Evolutionary conservation across 495 filamentous ascomycete species (phyloP), one percentile per base, ranked within the genome.

Genomic region (Xylaria telfairii): DNA sequence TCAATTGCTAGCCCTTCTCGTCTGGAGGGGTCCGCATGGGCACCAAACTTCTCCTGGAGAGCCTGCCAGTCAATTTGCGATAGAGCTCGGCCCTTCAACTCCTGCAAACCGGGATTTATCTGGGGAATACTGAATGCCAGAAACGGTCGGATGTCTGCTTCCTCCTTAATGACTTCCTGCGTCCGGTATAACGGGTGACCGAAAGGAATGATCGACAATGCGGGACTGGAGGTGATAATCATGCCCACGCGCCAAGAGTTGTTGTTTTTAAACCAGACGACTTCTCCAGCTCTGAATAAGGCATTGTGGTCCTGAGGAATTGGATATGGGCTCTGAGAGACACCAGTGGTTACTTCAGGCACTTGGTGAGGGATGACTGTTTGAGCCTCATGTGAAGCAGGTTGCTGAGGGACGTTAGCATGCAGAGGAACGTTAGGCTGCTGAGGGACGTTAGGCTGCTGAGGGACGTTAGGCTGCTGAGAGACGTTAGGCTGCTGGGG

Each of bases 121-220:
- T 72, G 63, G 0, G 83, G 83, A 0, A 85, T 79, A 61, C 81
- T 84, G 39, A 82, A 85, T 4, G 83, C 83, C 9, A 84, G 75
- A 70, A 85, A 85, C 0, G 83, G 83, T 3, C 83, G 80, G 78
- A 84, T 80, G n/a, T 81, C 78, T 0, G 51, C 60, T 67, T 78
- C 79, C 1, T 73, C 73, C 30, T 78, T 81, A 28, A 70, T 44
- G 5, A 82, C 53, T 21, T 63, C 68, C 10, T 68, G 61, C 39
- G 81, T 54, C 21, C 30, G 37, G 39, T 60, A 63, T 2, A 47
- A 64, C 9, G 21, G 71, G 32, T 76, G 66, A n/a, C 67, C 56
- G 9, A 78, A 71, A 2, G 76, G 76, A 13, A 72, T 67, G 49
- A 78, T 73, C 26, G 59, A 71, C 0, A 65, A 12, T 6, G 54